Evolutionary conservation across 768 basidiomycete species (phyloP), one percentile per base, ranked within the genome.

Genomic region (Daedalea quercina): DNA sequence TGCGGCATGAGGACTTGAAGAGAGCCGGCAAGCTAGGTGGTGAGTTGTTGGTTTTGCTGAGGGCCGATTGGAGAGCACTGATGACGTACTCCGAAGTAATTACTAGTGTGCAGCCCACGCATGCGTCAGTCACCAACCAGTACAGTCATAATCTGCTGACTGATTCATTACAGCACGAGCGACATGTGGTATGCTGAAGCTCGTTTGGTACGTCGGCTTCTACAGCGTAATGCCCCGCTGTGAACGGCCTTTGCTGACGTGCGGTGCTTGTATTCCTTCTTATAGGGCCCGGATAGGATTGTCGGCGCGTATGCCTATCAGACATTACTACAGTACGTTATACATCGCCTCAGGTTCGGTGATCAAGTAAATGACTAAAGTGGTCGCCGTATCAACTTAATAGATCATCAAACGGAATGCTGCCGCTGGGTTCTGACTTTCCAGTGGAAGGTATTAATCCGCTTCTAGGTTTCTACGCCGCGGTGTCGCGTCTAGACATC

Each of bases 121-220:
- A 96, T 63, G 91, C 85, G 80, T 91, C 69, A 69, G 82, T 70
- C 9, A 55, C 59, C 54, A 7, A 58, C 60, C 48, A 31, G 4
- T 31, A 56, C 56, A 53, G 20, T 13, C 37, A 24, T 17, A 20
- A 19, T n/a, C 28, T 15, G 17, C 11, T 48, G 33, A 17, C 20
- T 17, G 26, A 11, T 17, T 9, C 13, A 43, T 25, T 20, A 20
- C 59, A 89, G 85, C 54, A 90, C 84, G 34, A 92, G 86, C 47
- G 91, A 94, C 56, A 96, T 96, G 94, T 79, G 81, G 71, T 97
- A 94, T 61, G 94, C 93, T 1, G 91, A 96, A 66, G 73, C 67
- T 8, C 81, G 94, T 54, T 64, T 97, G 58, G 90, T 87, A 59
- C 33, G 72, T 62, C 23, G 44, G 20, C 25, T 13, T 17, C 22